Percentiles rank a stretch among this genome's conserved stretches.
phyloP scores from a whole-genome alignment of 257 asterid species.

The Ehretia macrophylla region DNA sequence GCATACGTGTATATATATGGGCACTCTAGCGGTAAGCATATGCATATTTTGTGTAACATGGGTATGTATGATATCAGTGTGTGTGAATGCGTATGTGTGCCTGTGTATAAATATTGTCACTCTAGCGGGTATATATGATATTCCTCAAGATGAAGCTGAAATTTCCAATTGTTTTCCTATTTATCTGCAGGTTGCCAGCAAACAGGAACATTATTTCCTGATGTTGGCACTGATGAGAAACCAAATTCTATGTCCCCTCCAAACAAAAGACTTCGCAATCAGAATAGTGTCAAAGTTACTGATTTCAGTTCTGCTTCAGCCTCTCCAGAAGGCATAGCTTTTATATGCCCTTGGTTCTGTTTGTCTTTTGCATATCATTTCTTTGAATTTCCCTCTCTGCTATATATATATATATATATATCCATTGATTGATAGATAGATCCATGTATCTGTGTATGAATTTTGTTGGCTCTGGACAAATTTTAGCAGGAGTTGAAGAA shows the following conservation, averaged over 20 bases:
- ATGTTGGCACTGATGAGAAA: constrained; percentile 24
- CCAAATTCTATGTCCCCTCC: constrained; percentile 20
- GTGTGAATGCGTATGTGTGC: too few relatives aligned
- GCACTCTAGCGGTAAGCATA: too few relatives aligned
- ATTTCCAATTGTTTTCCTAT: constrained; percentile 2
- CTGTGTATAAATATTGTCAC: too few relatives aligned
- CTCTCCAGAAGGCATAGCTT: constrained; percentile 42
- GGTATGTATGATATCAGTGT: too few relatives aligned
- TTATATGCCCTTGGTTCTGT: constrained; percentile 11
- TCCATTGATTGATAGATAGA: constrained; percentile 1
- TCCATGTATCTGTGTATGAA: constrained; percentile 5
- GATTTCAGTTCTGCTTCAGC: constrained; percentile 33
- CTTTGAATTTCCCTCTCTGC: constrained; percentile 10
- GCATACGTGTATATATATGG: too few relatives aligned
- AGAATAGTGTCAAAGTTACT: constrained; percentile 36
- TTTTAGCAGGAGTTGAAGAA: constrained; percentile 42
- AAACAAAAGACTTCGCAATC: constrained; percentile 25
- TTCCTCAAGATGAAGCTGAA: neutral
- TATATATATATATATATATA: neutral
- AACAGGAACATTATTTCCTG: constrained; percentile 35
- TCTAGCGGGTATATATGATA: too few relatives aligned
- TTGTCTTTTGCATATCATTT: constrained; percentile 15
- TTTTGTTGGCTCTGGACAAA: constrained; percentile 19
- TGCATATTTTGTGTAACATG: too few relatives aligned
- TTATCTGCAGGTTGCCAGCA: constrained; percentile 42